Evolutionary conservation across 306 rosid species (phyloP).

Genomic region (Vigna radiata): DNA sequence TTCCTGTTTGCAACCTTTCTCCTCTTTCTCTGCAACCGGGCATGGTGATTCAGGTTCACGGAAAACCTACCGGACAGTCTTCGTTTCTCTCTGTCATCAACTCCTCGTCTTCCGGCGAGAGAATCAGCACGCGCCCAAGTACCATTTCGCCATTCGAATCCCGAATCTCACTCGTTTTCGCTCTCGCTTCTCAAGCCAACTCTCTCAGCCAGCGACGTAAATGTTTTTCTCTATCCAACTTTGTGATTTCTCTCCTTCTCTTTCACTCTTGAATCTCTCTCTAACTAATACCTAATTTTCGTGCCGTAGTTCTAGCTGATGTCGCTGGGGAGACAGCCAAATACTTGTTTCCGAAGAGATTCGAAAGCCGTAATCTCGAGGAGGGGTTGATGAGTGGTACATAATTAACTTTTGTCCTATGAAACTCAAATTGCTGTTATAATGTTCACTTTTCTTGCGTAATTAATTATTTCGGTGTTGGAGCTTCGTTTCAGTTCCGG

Average conservation of each 20-base stretch:
- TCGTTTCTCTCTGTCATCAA: conserved; percentile 44
- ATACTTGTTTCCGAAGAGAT: conserved; percentile 79
- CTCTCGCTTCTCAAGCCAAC: conserved; percentile 79
- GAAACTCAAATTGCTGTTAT: conserved; percentile 18
- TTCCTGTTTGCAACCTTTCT: conserved; percentile 43
- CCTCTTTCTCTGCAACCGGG: conserved; percentile 46
- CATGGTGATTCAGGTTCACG: conserved; percentile 28
- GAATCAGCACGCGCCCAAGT: conserved; percentile 49
- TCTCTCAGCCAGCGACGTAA: conserved; percentile 79
- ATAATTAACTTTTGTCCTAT: conserved; percentile 21
- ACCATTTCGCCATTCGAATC: conserved; percentile 71
- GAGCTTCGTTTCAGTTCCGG: conserved; percentile 72
- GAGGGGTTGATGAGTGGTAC: conserved; percentile 81
- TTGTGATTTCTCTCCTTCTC: neutral
- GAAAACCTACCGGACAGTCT: conserved; percentile 38
- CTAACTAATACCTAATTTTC: neutral
- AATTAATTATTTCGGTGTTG: conserved; percentile 30
- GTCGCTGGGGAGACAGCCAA: conserved; percentile 72
- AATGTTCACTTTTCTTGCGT: neutral
- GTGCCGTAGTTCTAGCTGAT: conserved; percentile 65
- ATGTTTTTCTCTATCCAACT: conserved; percentile 35
- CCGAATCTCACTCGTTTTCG: conserved; percentile 78
- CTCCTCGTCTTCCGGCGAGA: conserved; percentile 56
- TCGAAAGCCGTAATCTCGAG: conserved; percentile 81
- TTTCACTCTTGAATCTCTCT: neutral